phyloP scores from a whole-genome alignment of 208 protist genomes.

The Trypanosoma scelopori region DNA sequence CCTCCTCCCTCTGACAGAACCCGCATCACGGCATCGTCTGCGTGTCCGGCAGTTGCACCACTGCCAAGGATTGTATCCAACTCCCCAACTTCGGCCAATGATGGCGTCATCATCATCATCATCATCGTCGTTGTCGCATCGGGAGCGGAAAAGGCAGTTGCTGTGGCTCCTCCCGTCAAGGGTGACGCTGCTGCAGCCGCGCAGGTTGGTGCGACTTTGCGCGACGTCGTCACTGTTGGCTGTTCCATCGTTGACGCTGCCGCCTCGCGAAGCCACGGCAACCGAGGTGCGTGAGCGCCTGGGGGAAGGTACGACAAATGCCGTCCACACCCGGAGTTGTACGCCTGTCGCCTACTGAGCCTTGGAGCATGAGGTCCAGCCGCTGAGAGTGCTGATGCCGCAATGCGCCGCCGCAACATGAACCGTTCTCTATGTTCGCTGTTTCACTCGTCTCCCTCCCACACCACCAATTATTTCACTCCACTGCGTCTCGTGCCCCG shows the following conservation, averaged over 20 bases:
- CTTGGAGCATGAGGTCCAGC: background rate
- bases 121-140: constrained; percentile 5
- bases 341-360: background rate
- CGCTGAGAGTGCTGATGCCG: background rate
- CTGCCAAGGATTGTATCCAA: constrained; percentile 12
- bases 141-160: constrained; percentile 2
- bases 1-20: background rate
- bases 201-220: too few species aligned
- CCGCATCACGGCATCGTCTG: background rate
- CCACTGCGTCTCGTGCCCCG: too few species aligned
- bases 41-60: background rate
- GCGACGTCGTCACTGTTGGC: too few species aligned
- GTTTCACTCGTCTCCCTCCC: background rate
- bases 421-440: background rate
- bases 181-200: too few species aligned
- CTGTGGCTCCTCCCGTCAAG: background rate
- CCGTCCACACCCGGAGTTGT: background rate
- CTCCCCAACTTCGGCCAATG: background rate
- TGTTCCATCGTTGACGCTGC: background rate
- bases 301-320: constrained; percentile 52
- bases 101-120: constrained; percentile 5
- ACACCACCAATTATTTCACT: too few species aligned
- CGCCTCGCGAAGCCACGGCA: constrained; percentile 57
- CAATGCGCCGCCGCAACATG: constrained; percentile 31
- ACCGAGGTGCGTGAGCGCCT: constrained; percentile 38